These are phyloP conservation scores for Leptographium lundbergii DNA, from an alignment of 2,329 filamentous ascomycete species.

Conservation along the genomic window DNA sequence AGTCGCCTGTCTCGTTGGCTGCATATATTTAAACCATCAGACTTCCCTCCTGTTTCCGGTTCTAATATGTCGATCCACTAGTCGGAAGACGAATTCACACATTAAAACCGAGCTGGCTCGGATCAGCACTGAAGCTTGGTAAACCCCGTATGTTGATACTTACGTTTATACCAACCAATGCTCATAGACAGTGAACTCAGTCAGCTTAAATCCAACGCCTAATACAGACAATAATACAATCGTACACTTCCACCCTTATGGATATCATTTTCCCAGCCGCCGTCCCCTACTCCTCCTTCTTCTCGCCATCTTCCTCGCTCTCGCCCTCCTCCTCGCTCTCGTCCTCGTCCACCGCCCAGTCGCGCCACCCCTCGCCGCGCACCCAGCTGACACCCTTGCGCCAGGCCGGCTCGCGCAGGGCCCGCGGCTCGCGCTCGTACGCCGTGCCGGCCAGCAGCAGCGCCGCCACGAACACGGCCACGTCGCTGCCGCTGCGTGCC, in stretches of 20 bases:
- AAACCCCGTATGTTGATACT: no score
- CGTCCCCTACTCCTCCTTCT: not conserved
- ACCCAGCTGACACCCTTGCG: slow-evolving; percentile 64
- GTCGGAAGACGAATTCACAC: no score
- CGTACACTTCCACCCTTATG: not conserved
- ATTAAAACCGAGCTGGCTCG: no score
- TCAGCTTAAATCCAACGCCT: not conserved
- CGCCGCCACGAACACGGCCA: slow-evolving; percentile 69
- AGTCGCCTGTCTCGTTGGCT: no score
- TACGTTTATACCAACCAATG: not conserved
- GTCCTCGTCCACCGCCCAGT: slow-evolving; percentile 46
- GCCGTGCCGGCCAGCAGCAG: slow-evolving; percentile 67
- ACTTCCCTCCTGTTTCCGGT: no score
- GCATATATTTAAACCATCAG: no score
- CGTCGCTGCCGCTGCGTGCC: slow-evolving; percentile 61
- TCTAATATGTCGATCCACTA: no score
- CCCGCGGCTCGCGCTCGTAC: slow-evolving; percentile 58
- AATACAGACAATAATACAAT: not conserved
- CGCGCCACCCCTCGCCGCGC: slow-evolving; percentile 62
- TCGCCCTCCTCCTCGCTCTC: slow-evolving; percentile 26
- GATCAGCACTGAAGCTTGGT: no score
- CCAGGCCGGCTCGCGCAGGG: slow-evolving; percentile 53
- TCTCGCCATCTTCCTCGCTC: not conserved
- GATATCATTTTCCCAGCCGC: not conserved
- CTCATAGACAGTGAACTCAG: not conserved